Base-by-base conservation (phyloP, 2,329 filamentous ascomycete species). In the Pseudofabraea citricarpa region DNA sequence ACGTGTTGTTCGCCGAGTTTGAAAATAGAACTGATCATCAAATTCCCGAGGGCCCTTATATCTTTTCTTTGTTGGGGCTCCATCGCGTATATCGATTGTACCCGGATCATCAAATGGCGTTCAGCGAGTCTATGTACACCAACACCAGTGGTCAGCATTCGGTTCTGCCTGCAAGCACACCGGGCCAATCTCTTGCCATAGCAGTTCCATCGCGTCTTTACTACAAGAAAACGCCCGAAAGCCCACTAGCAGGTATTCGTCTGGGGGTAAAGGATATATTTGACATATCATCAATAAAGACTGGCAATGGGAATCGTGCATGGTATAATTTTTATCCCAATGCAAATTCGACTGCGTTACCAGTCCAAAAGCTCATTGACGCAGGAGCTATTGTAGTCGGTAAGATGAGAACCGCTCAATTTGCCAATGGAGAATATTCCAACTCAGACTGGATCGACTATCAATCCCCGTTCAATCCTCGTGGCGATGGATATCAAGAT, bases 191-290 rank as follows among this genome's bases (percentile, higher is more conserved):
- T 27, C 33, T 44, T 18, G 36, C 36, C n/a, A 5, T 74, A 83
- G 1, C 83, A 87, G 57, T 69, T 79, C 1, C 88, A 88, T 0
- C 80, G 77, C 4, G 66, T 83, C 33, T 88, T 13, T 48, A 45
- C 35, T 24, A 26, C n/a, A 29, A 16, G 19, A 9, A 7, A 10
- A 24, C 33, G 5, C 3, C 19, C 20, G 27, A 39, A 2, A 26
- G 24, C 63, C 78, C 0, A 74, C 77, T 49, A 73, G 74, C 4
- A 71, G 72, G 35, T 3, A 20, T 43, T 10, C 3, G 79, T 7
- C 59, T 83, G 1, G 78, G 71, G 1, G 67, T 83, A 43, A 83
- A 83, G 59, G 79, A 83, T 47, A 75, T 80, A 36, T 78, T 71
- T 53, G 66, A 78, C 47, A 56, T 82, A 24, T 66, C 69, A 22